These are phyloP conservation scores for Huiozyma sinensis DNA, from an alignment of 805 yeast species.

Conservation along the genomic window DNA sequence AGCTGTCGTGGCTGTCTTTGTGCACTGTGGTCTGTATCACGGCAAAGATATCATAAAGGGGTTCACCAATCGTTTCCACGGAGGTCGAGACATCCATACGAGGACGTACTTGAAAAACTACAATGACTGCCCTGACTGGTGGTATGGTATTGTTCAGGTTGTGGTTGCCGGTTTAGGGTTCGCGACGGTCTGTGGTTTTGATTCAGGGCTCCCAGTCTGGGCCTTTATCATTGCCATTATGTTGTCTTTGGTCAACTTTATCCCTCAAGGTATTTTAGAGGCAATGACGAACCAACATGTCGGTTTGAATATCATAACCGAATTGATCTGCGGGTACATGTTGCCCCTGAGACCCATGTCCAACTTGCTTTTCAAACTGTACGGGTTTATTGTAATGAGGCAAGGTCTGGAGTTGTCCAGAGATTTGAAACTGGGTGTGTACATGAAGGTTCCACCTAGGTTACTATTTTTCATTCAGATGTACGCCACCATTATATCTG, in stretches of 20 bases:
- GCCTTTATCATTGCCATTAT: slow-evolving; percentile 45
- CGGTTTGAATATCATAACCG: slow-evolving; percentile 51
- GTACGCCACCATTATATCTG: slow-evolving; percentile 31
- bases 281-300: slow-evolving; percentile 46
- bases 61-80: slow-evolving; percentile 31
- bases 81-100: slow-evolving; percentile 37
- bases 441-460: slow-evolving; percentile 48
- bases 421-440: slow-evolving; percentile 47
- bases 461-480: slow-evolving; percentile 39
- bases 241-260: slow-evolving; percentile 42
- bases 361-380: slow-evolving; percentile 42
- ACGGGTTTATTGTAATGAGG: slow-evolving; percentile 43
- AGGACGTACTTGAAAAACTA: slow-evolving; percentile 42
- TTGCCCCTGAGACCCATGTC: slow-evolving; percentile 47
- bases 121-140: slow-evolving; percentile 66
- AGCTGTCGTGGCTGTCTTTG: slow-evolving; percentile 48
- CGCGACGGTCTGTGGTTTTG: slow-evolving; percentile 28
- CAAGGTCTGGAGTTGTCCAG: slow-evolving; percentile 43
- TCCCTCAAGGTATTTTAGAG: slow-evolving; percentile 49
- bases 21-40: slow-evolving; percentile 48
- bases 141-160: slow-evolving; percentile 36
- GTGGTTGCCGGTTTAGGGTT: slow-evolving; percentile 22
- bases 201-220: slow-evolving; percentile 54
- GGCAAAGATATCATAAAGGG: slow-evolving; percentile 41
- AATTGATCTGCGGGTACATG: slow-evolving; percentile 49